Evolutionary conservation across 371 early-diverging fungal genomes (phyloP).

Genomic region (Apophysomyces trapeziformis): DNA sequence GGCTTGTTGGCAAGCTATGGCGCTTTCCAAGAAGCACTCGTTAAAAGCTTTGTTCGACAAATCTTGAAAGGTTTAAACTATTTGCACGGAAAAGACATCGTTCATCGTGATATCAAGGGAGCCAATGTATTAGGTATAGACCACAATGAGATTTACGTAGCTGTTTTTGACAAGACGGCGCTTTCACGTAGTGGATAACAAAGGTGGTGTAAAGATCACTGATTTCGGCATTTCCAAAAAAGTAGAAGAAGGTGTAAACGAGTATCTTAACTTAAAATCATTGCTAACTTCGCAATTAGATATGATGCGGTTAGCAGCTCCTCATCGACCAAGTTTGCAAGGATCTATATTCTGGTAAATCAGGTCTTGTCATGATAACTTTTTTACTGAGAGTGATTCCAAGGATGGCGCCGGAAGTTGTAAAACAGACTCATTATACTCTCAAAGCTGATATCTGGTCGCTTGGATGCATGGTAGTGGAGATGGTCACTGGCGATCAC

Average conservation of each 20-base stretch:
- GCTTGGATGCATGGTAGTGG: constrained; percentile 93
- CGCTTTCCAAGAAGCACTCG: constrained; percentile 83
- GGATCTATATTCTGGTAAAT: constrained; percentile 81
- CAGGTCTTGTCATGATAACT: background rate
- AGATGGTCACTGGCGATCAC: constrained; percentile 95
- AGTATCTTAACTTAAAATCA: background rate
- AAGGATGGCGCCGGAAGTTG: constrained; percentile 96
- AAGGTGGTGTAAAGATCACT: constrained; percentile 94
- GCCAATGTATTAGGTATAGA: constrained; percentile 80
- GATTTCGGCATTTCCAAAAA: constrained; percentile 99
- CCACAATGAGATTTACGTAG: background rate
- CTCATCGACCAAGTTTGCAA: constrained; percentile 79
- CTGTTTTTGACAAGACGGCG: background rate
- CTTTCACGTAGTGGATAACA: constrained; percentile 72
- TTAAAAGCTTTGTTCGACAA: constrained; percentile 88
- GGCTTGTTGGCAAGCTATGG: constrained; percentile 86
- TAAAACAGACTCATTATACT: constrained; percentile 79
- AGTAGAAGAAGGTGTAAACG: constrained; percentile 70
- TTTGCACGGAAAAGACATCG: constrained; percentile 93
- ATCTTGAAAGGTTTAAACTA: constrained; percentile 93
- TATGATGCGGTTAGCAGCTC: constrained; percentile 32
- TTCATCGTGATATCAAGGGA: constrained; percentile 98
- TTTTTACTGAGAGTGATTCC: background rate
- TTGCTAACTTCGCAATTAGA: constrained; percentile 15
- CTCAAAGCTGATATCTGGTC: constrained; percentile 89